Percentiles rank a stretch among this genome's conserved stretches.
phyloP scores from a whole-genome alignment of 2,329 filamentous ascomycete species.

The Cercospora berteroae region DNA sequence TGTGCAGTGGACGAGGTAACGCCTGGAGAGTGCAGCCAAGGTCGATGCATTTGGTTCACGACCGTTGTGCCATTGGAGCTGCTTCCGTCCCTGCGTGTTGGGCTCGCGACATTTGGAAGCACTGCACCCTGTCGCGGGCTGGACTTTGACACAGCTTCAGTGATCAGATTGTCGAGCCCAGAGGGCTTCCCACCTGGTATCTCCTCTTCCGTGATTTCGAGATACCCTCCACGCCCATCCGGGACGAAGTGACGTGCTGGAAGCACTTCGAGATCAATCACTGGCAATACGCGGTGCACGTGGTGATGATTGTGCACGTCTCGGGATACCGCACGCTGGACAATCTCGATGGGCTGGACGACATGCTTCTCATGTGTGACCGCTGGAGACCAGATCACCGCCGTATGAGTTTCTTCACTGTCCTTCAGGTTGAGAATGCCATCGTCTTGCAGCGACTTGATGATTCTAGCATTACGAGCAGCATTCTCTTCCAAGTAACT shows the following conservation, averaged over 20 bases:
- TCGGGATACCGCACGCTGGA: conserved; percentile 42
- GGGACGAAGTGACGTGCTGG: conserved; percentile 53
- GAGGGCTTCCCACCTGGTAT: conserved; percentile 6
- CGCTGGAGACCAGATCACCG: conserved; percentile 14
- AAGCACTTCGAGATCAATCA: conserved; percentile 54
- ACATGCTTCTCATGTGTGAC: conserved; percentile 16
- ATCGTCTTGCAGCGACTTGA: conserved; percentile 8
- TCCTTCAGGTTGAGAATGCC: conserved; percentile 13
- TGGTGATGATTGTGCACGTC: conserved; percentile 56
- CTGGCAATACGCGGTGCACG: conserved; percentile 52
- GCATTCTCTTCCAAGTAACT: conserved; percentile 5
- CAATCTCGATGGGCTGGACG: conserved; percentile 14
- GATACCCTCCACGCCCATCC: conserved; percentile 17
- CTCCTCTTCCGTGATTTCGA: conserved; percentile 12
- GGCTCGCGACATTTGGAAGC: background rate
- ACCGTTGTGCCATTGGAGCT: background rate
- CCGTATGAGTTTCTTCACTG: conserved; percentile 13
- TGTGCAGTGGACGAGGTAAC: background rate
- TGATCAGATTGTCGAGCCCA: background rate
- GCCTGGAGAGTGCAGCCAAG: background rate
- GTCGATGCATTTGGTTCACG: background rate
- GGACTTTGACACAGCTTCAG: conserved; percentile 1
- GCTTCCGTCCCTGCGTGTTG: background rate
- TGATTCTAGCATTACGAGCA: conserved; percentile 9
- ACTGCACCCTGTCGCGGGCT: background rate